Percentiles rank a stretch among this genome's conserved stretches.
phyloP scores from a whole-genome alignment of 371 early-diverging fungal species.

The Mucor ambiguus region DNA sequence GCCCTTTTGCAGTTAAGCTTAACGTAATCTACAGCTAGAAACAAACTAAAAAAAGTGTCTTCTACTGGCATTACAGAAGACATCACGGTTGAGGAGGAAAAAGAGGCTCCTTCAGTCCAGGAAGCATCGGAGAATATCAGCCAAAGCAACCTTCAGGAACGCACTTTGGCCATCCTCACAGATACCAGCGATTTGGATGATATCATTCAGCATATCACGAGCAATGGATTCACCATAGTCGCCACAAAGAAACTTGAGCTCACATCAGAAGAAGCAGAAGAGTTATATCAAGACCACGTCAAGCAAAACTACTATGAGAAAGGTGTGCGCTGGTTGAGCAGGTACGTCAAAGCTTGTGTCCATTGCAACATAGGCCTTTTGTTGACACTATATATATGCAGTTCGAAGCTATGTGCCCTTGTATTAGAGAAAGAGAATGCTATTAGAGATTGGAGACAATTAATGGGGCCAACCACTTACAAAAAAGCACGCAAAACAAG shows the following conservation, averaged over 20 bases:
- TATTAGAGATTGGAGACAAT: slow-evolving; percentile 65
- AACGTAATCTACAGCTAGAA: not conserved
- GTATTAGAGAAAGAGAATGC: slow-evolving; percentile 69
- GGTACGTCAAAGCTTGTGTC: slow-evolving; percentile 7
- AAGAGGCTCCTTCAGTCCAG: not conserved
- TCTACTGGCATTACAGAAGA: not conserved
- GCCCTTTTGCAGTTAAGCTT: not conserved
- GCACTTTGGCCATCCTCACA: slow-evolving; percentile 10
- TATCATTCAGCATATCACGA: slow-evolving; percentile 5
- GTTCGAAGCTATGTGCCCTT: slow-evolving; percentile 33
- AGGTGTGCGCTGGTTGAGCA: slow-evolving; percentile 8
- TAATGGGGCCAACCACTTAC: slow-evolving; percentile 79
- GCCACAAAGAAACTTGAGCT: slow-evolving; percentile 2
- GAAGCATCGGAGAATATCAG: not conserved
- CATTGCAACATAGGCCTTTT: not conserved
- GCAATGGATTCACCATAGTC: slow-evolving; percentile 1
- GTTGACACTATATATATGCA: not conserved
- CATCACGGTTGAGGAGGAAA: too few species aligned
- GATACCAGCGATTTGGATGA: not conserved
- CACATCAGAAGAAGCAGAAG: slow-evolving; percentile 9
- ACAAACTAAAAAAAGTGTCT: not conserved
- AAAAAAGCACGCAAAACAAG: slow-evolving; percentile 60
- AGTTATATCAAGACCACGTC: slow-evolving; percentile 4
- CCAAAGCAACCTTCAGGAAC: slow-evolving; percentile 1
- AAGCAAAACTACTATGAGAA: slow-evolving; percentile 8